These are phyloP conservation scores for Paramyrothecium sp. DNA, from an alignment of 2,329 filamentous ascomycete species.

Conservation along the genomic window DNA sequence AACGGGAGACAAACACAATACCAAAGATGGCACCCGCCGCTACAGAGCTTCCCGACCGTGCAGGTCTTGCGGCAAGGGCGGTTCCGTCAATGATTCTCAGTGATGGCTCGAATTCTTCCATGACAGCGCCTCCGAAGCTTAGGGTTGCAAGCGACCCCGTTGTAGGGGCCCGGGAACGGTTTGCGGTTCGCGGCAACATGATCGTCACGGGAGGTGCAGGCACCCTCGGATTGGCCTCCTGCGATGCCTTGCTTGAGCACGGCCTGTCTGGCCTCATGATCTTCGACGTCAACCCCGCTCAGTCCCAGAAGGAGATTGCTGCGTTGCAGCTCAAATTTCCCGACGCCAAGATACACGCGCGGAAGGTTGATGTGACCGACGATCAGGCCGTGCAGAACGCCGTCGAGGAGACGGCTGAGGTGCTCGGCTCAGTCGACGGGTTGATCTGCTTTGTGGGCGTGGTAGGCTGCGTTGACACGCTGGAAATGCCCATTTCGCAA, in stretches of 20 bases:
- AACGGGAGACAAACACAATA: no score
- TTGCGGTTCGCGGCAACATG: no score
- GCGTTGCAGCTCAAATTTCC: conserved; percentile 10
- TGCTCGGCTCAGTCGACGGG: conserved; percentile 9
- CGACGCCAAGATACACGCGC: conserved; percentile 6
- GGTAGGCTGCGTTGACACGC: conserved; percentile 59
- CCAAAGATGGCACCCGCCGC: no score
- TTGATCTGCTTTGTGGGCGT: conserved; percentile 40
- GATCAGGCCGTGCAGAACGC: conserved; percentile 7
- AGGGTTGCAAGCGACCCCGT: no score
- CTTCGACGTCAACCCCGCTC: conserved; percentile 54
- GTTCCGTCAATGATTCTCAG: no score
- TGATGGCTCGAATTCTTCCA: no score
- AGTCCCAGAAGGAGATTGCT: conserved; percentile 24
- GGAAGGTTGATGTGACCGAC: conserved; percentile 13
- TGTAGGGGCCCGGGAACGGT: no score
- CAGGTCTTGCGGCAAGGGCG: no score
- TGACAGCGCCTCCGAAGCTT: no score
- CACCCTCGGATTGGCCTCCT: conserved; percentile 31
- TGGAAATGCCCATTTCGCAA: conserved; percentile 56
- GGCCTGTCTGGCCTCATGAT: conserved; percentile 57
- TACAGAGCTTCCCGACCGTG: no score
- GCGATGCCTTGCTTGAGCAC: conserved; percentile 66
- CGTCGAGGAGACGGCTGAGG: conserved; percentile 4
- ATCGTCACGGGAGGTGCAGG: conserved; percentile 59